Base-by-base conservation (phyloP, 306 rosid genomes). In the Rosa multiflora region DNA sequence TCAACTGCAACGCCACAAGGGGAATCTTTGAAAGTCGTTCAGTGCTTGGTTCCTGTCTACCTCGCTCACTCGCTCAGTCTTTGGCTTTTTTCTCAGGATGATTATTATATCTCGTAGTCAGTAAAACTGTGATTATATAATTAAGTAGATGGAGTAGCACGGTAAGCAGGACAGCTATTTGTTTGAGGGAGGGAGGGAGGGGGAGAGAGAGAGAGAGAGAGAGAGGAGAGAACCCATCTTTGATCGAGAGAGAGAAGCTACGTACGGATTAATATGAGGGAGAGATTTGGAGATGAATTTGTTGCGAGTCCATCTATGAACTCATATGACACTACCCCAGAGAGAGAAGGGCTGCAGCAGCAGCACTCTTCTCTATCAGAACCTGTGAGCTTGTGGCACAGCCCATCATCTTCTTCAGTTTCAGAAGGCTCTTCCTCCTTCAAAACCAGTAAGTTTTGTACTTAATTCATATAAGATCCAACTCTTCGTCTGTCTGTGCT, bases 371-470 rank as follows among this genome's bases (percentile, higher is more conserved):
- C 84, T 42, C 29, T 79, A 8, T 82, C 90, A 3, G 83, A 80
- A 51, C 77, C 80, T 66, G 82, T 67, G 11, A 82, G 87, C 78
- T 69, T 77, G 13, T 48, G 74, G 58, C 83, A 76, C 12, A 85
- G 78, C 58, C 85, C 81, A 6, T 47, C 71, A 74, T 80, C 70
- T 71, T 90, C 78, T 44, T 42, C 70, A n/a, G 11, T 42, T 42
- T 69, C 87, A 35, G 51, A 86, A 47, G 67, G 66, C 52, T 84
- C 83, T 68, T 26, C 74, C 69, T 75, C 74, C 75, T 73, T 8
- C 80, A 80, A 74, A 73, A 78, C 83, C 76, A 63, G 93, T 89
- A 79, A 86, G 83, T 32, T 32, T 32, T 32, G 37, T 2, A 32
- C 37, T 32, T 2, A 32, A 32, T 32, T 32, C 37, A 32, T 32